phyloP scores from a whole-genome alignment of 257 asterid species.

The Ligustrum vulgare region DNA sequence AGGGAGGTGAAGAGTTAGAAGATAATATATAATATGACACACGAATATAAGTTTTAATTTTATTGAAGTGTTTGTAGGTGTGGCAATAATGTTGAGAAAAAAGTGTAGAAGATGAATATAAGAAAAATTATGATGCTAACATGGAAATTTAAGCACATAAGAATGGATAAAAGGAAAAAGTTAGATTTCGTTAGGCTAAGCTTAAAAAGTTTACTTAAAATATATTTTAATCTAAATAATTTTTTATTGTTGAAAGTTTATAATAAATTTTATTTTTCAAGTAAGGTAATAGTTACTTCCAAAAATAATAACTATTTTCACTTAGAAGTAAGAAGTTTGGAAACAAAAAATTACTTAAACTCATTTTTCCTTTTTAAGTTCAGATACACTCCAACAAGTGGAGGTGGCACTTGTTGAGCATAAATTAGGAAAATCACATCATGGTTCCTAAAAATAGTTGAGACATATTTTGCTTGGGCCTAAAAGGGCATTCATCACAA shows the following conservation, averaged over 20 bases:
- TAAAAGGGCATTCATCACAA: not conserved
- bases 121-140: not conserved
- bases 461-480: not conserved
- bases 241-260: not conserved
- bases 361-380: not conserved
- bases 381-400: not conserved
- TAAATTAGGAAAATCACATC: not conserved
- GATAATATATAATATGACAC: too few relatives aligned
- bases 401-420: not conserved
- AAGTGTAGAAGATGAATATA: not conserved
- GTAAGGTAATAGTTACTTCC: too few relatives aligned
- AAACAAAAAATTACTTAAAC: not conserved
- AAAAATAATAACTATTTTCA: too few relatives aligned
- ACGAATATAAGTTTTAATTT: too few relatives aligned
- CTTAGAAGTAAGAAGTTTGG: not conserved
- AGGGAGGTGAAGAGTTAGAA: too few relatives aligned
- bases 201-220: not conserved
- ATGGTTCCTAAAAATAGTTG: too few relatives aligned
- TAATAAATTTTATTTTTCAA: too few relatives aligned
- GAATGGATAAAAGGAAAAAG: not conserved
- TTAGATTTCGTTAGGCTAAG: not conserved
- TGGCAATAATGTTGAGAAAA: not conserved
- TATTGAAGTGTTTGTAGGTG: too few relatives aligned
- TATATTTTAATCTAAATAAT: not conserved
- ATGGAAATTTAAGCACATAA: not conserved